A percentile compares a stretch with the other conserved stretches of the same genome.
Conservation (phyloP, 2,329 filamentous ascomycete species). For the Fusarium heterosporum region DNA sequence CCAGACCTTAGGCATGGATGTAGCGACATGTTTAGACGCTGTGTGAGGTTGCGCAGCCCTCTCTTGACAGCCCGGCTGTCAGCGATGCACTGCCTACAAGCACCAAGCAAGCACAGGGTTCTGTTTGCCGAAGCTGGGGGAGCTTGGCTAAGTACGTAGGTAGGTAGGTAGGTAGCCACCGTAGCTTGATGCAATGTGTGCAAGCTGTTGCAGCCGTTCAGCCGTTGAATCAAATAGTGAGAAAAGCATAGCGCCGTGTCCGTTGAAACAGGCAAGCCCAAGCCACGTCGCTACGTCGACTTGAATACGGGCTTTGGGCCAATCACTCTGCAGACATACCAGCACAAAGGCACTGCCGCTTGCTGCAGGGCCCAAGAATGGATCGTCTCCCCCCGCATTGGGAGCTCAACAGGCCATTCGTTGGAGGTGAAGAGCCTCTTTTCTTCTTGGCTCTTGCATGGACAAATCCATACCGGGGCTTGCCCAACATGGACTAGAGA, state of each 20-base stretch:
- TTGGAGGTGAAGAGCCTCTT: slow-evolving; percentile 29
- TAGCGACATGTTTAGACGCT: slow-evolving; percentile 20
- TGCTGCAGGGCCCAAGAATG: slow-evolving; percentile 23
- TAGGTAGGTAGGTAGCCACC: neutral
- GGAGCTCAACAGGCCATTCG: slow-evolving; percentile 25
- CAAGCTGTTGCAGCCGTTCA: neutral
- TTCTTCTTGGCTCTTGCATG: slow-evolving; percentile 28
- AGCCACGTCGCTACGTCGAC: slow-evolving; percentile 32
- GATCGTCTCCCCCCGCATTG: slow-evolving; percentile 25
- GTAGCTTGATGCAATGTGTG: neutral
- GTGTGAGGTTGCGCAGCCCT: slow-evolving; percentile 29
- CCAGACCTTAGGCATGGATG: slow-evolving; percentile 5
- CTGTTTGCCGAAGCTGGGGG: neutral
- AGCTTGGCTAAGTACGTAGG: neutral
- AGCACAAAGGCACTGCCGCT: slow-evolving; percentile 27
- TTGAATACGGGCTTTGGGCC: slow-evolving; percentile 39
- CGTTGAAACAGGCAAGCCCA: slow-evolving; percentile 30
- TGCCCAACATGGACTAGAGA: slow-evolving; percentile 16
- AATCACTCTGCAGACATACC: slow-evolving; percentile 30
- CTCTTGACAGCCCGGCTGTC: slow-evolving; percentile 18
- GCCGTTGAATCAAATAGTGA: slow-evolving; percentile 25
- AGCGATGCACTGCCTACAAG: slow-evolving; percentile 18
- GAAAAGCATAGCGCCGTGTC: slow-evolving; percentile 19
- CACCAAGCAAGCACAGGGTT: slow-evolving; percentile 24
- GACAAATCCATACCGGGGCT: slow-evolving; percentile 13